These are phyloP conservation scores for Lizanozyma gosingica DNA, from an alignment of 1,139 yeast species.

Conservation along the genomic window DNA sequence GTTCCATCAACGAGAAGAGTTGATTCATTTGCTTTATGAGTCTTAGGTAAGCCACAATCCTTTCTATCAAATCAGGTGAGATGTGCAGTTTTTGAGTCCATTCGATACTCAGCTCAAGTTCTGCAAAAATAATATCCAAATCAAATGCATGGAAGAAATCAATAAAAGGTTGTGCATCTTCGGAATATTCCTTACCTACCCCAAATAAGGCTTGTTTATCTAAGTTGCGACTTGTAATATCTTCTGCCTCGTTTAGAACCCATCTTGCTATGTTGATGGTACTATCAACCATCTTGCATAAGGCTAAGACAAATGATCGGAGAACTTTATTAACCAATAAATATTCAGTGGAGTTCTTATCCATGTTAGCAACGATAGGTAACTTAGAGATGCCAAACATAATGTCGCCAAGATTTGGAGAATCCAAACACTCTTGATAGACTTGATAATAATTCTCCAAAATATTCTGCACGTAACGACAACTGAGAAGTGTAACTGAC, in stretches of 20 bases:
- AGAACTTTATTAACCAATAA: conserved; percentile 39
- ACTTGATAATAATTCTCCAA: conserved; percentile 29
- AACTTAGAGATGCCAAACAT: neutral
- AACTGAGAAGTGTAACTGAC: conserved; percentile 55
- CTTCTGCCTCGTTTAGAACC: conserved; percentile 72
- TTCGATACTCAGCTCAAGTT: conserved; percentile 9
- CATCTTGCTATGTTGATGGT: conserved; percentile 42
- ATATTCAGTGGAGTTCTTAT: conserved; percentile 10
- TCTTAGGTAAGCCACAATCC: neutral
- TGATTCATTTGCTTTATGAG: neutral
- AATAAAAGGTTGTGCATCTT: conserved; percentile 6
- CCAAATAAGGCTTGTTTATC: conserved; percentile 13
- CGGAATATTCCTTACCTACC: neutral
- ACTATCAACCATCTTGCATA: conserved; percentile 44
- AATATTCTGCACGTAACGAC: conserved; percentile 51
- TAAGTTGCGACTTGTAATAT: conserved; percentile 57
- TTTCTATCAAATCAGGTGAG: neutral
- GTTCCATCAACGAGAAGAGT: neutral
- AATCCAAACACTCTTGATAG: conserved; percentile 14
- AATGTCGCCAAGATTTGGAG: conserved; percentile 9
- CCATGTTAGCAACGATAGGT: neutral
- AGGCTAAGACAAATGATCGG: conserved; percentile 37
- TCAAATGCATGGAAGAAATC: conserved; percentile 21
- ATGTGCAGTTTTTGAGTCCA: conserved; percentile 5
- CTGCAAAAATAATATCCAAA: conserved; percentile 11